Conservation (phyloP, 352 stramenopile species). For the Pythium monospermum region DNA sequence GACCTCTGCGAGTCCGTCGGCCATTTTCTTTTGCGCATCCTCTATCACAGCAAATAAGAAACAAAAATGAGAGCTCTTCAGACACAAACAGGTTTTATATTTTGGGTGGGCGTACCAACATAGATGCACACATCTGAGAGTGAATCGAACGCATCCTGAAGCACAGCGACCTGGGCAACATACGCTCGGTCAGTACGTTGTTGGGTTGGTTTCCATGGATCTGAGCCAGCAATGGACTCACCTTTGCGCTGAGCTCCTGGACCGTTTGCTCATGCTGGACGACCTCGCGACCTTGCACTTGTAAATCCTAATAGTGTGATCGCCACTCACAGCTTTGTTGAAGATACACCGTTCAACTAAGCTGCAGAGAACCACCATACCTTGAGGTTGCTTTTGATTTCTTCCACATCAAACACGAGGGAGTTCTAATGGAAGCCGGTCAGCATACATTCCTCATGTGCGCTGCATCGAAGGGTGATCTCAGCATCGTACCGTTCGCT, state of each 20-base stretch:
- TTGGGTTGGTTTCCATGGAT: too few relatives aligned
- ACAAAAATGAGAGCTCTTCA: too few relatives aligned
- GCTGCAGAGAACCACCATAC: conserved; percentile 12
- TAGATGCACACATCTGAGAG: conserved; percentile 53
- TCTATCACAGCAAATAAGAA: too few relatives aligned
- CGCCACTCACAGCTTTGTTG: background rate
- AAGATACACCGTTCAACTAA: too few relatives aligned
- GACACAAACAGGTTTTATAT: background rate
- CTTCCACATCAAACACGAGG: conserved; percentile 45
- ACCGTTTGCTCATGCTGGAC: conserved; percentile 46
- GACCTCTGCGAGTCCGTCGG: conserved; percentile 9
- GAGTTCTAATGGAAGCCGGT: too few relatives aligned
- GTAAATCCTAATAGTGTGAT: conserved; percentile 6
- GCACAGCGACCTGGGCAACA: conserved; percentile 33
- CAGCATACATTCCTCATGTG: too few relatives aligned
- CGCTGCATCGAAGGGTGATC: too few relatives aligned
- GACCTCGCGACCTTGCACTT: conserved; percentile 40
- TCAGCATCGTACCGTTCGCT: conserved; percentile 44
- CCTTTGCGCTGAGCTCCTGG: conserved; percentile 35
- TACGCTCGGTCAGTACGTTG: background rate
- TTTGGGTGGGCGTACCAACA: conserved; percentile 10
- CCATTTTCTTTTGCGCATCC: conserved; percentile 20
- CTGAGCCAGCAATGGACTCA: background rate
- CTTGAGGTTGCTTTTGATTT: conserved; percentile 51
- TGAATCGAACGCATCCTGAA: conserved; percentile 52